Evolutionary conservation across 2,329 filamentous ascomycete species (phyloP), one percentile per base, ranked within the genome.

Genomic region (Alternaria tenuissima): DNA sequence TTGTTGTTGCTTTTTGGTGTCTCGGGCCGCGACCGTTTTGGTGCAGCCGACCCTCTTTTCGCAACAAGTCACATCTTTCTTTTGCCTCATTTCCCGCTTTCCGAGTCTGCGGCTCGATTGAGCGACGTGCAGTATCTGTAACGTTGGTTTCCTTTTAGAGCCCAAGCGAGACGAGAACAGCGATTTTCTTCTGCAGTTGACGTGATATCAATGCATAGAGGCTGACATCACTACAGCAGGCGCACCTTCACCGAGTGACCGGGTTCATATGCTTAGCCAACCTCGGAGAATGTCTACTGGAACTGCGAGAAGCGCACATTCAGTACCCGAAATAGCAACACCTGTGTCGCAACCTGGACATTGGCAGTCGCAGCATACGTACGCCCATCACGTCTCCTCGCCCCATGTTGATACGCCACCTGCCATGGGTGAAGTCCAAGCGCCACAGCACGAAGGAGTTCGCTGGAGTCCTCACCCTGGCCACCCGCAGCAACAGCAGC

Each of bases 221-320:
- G 58, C 68, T 66, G 64, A 71, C 68, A 46, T 53, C 2, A 38
- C 41, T 52, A 56, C 65, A 43, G 67, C 65, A 71, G 72, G 73
- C 44, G 76, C 76, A 22, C 74, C 76, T 16, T 78, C 76, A n/a
- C 76, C 77, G 32, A 78, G 73, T 62, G 77, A 79, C 59, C 70
- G 77, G 42, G 69, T 79, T 46, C 76, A 78, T 55, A 78, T 79
- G 64, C 72, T 78, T 59, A 78, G 73, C 71, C 75, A 77, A 46
- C 72, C 75, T 14, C 68, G 77, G 51, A 71, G 75, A 57, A 74
- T 75, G 12, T 79, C 77, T 34, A 78, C 76, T 16, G 72, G 75
- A 39, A 78, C 75, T 20, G 70, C 76, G n/a, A 69, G 76, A 43
- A 78, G 75, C 59, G 72, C 74, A 16, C 77, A 78, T 63, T 76